Conservation (phyloP, 768 basidiomycete species). For the Austroboletus eburneus region DNA sequence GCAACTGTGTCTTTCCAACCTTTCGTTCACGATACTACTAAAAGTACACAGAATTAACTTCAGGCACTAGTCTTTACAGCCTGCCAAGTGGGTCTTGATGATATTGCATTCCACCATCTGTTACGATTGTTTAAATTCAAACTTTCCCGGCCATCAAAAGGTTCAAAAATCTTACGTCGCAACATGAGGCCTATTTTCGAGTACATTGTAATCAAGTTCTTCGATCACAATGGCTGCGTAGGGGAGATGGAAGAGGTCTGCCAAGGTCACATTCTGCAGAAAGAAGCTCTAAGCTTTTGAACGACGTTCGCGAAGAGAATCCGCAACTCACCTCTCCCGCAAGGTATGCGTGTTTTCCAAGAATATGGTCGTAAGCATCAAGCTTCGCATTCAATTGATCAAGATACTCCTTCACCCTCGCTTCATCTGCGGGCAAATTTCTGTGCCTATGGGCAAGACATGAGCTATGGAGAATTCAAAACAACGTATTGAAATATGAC, state of each 20-base stretch:
- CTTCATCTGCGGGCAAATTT: constrained; percentile 16
- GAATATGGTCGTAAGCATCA: constrained; percentile 49
- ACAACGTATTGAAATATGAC: background rate
- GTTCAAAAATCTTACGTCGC: constrained; percentile 16
- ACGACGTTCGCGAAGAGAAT: background rate
- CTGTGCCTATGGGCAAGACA: constrained; percentile 3
- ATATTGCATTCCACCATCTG: constrained; percentile 53
- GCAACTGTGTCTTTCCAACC: no score
- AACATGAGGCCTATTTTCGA: constrained; percentile 24
- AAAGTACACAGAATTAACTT: background rate
- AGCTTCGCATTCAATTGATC: constrained; percentile 36
- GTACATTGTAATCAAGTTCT: constrained; percentile 17
- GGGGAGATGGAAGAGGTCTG: constrained; percentile 44
- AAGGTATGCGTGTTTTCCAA: constrained; percentile 49
- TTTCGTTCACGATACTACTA: no score
- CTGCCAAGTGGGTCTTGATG: constrained; percentile 44
- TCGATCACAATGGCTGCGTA: constrained; percentile 32
- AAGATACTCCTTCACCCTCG: constrained; percentile 20
- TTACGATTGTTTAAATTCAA: background rate
- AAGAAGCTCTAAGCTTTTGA: background rate
- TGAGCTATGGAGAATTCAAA: constrained; percentile 1
- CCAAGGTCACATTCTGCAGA: constrained; percentile 39
- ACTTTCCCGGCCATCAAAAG: no score
- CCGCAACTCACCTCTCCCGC: constrained; percentile 47
- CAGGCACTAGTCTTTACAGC: constrained; percentile 38